Evolutionary conservation across 805 yeast species (phyloP), one percentile per base, ranked within the genome.

Genomic region (Schwanniomyces yamadae): DNA sequence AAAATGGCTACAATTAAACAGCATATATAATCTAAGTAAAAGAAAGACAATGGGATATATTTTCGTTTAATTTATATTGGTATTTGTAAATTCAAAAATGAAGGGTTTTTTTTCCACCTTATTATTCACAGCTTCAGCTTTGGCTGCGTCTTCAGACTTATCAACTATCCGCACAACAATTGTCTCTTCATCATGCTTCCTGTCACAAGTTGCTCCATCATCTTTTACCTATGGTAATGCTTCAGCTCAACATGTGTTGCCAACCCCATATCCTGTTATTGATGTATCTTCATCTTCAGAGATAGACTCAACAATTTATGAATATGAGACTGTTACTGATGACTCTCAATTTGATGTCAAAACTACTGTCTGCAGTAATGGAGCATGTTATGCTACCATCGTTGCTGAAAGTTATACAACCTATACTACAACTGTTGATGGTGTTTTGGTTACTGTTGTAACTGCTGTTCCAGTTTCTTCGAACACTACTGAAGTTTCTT

Each of bases 371-470:
- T 67, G 73, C 46, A 52, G 49, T 34, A 34, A 48, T 34, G 45
- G 54, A 16, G 37, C 39, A n/a, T 67, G 73, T 38, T 48, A 47
- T 32, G 59, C 52, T 27, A 65, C 71, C 19, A 65, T 70, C 19
- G 57, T 59, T 13, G 39, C 56, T 13, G 57, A 55, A 29, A 49
- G 56, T 10, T 40, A 39, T 29, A 52, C 69, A 27, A 64, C 71
- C 12, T 57, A 52, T 36, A 63, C 69, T 21, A 50, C 69, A 25
- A 59, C 63, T 5, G 55, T 63, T 6, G 59, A 67, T 37, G 73
- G 73, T 21, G 39, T 60, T 15, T 54, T 60, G 48, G 66, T 73
- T n/a, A 64, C 64, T 7, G 35, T 62, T 28, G 61, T 65, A 20
- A 56, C 65, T 5, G 61, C 42, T 6, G 44, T 56, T 12, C 71